Conservation (phyloP, 2,329 filamentous ascomycete genomes). For the Bimuria novae-zelandiae region DNA sequence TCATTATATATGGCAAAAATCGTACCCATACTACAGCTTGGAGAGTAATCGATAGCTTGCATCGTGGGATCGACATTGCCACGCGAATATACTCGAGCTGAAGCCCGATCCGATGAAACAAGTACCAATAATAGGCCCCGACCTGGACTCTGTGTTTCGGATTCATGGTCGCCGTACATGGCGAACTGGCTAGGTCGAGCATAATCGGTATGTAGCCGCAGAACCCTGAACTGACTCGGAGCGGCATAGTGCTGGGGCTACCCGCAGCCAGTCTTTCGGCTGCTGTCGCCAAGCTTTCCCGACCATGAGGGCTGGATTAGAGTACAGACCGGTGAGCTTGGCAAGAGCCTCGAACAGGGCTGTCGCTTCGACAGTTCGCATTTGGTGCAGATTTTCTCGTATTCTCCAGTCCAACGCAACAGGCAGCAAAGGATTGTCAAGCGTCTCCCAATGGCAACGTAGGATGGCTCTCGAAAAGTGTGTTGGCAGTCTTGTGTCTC, state of each 20-base stretch:
- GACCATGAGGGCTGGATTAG: neutral
- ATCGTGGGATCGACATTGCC: neutral
- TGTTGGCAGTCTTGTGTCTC: neutral
- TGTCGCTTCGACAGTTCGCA: neutral
- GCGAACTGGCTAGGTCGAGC: neutral
- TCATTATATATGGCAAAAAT: neutral
- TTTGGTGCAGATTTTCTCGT: neutral
- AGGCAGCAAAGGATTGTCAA: neutral
- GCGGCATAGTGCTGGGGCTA: neutral
- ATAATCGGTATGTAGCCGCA: neutral
- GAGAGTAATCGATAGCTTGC: neutral
- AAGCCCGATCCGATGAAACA: neutral
- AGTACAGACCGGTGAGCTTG: neutral
- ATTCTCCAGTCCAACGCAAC: neutral
- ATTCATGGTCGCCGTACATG: neutral
- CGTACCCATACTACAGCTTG: neutral
- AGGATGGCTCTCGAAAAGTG: neutral
- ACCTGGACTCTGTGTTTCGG: too few species aligned
- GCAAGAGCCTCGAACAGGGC: conserved; percentile 1
- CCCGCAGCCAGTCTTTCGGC: neutral
- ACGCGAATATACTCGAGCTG: neutral
- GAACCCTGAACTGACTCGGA: neutral
- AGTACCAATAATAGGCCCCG: neutral
- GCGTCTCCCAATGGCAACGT: neutral
- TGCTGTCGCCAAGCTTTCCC: neutral